Evolutionary conservation across 1,284 basidiomycete species (phyloP).

Genomic region (Porodaedalea pini): DNA sequence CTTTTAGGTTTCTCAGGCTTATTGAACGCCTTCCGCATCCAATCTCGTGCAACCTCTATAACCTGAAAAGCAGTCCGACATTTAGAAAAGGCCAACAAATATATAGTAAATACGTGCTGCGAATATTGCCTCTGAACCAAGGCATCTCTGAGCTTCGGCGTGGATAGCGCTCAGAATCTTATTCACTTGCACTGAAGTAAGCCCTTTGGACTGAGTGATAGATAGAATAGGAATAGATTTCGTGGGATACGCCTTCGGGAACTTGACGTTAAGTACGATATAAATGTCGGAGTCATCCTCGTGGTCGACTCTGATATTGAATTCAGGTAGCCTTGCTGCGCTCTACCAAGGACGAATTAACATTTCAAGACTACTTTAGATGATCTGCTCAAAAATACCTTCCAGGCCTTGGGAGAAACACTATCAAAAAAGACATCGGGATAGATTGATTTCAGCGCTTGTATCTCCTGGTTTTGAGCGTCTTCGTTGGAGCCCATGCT

Average conservation of each 20-base stretch:
- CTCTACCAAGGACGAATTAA: slow-evolving; percentile 39
- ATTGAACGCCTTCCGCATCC: slow-evolving; percentile 56
- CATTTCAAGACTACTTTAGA: slow-evolving; percentile 16
- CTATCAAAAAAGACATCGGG: slow-evolving; percentile 67
- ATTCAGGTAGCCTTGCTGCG: slow-evolving; percentile 65
- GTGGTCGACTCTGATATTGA: slow-evolving; percentile 66
- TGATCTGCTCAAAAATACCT: slow-evolving; percentile 40
- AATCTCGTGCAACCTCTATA: slow-evolving; percentile 63
- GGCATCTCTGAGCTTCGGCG: slow-evolving; percentile 48
- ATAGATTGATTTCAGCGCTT: slow-evolving; percentile 73
- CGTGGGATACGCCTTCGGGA: slow-evolving; percentile 74
- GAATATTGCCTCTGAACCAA: slow-evolving; percentile 14
- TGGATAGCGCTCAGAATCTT: slow-evolving; percentile 56
- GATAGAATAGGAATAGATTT: slow-evolving; percentile 64
- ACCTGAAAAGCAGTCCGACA: slow-evolving; percentile 41
- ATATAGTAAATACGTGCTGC: neutral
- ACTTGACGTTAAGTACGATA: slow-evolving; percentile 69
- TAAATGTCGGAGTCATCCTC: slow-evolving; percentile 56
- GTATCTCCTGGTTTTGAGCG: slow-evolving; percentile 71
- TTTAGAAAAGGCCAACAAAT: neutral
- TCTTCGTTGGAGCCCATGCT: slow-evolving; percentile 69
- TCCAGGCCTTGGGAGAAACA: slow-evolving; percentile 76
- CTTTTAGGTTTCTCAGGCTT: slow-evolving; percentile 37
- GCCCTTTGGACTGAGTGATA: slow-evolving; percentile 54
- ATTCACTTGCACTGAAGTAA: slow-evolving; percentile 42